These are phyloP conservation scores for Durotheca rogersii DNA, from an alignment of 495 filamentous ascomycete genomes.

Conservation along the genomic window DNA sequence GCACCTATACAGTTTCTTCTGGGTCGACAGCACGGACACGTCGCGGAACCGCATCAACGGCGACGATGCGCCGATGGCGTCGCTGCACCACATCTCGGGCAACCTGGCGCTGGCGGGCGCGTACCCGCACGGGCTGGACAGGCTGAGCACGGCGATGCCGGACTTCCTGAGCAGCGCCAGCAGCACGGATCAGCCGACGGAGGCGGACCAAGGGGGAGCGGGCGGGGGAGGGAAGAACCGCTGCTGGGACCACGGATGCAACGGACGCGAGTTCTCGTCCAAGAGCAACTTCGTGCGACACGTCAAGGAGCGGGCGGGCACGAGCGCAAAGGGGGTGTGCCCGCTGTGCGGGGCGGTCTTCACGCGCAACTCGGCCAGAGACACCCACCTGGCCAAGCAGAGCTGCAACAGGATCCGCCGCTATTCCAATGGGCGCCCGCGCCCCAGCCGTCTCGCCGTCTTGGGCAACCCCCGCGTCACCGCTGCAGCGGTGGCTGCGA, in stretches of 20 bases:
- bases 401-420: conserved; percentile 37
- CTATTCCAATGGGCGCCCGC: conserved; percentile 36
- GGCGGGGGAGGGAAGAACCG: conserved; percentile 62
- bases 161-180: conserved; percentile 25
- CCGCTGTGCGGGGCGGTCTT: conserved; percentile 88
- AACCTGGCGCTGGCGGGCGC: conserved; percentile 14
- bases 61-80: conserved; percentile 24
- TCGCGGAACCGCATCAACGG: conserved; percentile 31
- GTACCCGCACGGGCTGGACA: conserved; percentile 25
- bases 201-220: conserved; percentile 1
- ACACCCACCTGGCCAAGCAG: conserved; percentile 67
- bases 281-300: conserved; percentile 91
- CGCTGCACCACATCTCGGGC: conserved; percentile 30
- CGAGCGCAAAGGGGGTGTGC: conserved; percentile 79
- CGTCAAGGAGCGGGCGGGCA: conserved; percentile 86
- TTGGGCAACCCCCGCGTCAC: conserved; percentile 32
- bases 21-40: conserved; percentile 29
- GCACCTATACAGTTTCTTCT: conserved; percentile 19
- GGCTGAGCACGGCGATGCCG: conserved; percentile 22
- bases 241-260: conserved; percentile 95
- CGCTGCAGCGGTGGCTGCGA: conserved; percentile 30
- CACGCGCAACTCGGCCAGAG: conserved; percentile 83
- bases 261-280: conserved; percentile 90
- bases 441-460: conserved; percentile 34
- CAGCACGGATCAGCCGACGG: conserved; percentile 15